Evolutionary conservation across 345 rosid genomes (phyloP), one percentile per base, ranked within the genome.

Genomic region (Kernera saxatilis): DNA sequence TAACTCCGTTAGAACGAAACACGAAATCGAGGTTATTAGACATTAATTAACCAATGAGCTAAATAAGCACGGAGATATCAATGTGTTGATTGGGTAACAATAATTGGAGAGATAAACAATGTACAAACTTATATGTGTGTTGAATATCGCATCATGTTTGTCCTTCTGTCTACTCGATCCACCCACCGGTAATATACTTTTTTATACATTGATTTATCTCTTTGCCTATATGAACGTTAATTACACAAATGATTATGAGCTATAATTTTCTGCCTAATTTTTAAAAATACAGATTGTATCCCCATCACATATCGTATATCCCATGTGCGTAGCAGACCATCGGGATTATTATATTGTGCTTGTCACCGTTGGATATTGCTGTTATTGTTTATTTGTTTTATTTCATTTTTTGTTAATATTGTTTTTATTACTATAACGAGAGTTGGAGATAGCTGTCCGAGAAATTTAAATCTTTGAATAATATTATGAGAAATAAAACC

Each of bases 381-480:
- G 67, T 39, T 39, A 17, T 54, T 52, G 23, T 51, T n/a, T 41
- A 5, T 17, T 30, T 19, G 4, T 44, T 32, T 45, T 46, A 3
- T 17, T 26, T 14, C 2, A 1, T 36, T 11, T 4, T 46, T 27
- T 64, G 41, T 17, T 32, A 4, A 21, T 33, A 21, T 9, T 8
- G 26, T 23, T 23, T 22, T 45, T 9, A 11, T 19, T 45, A 13
- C 26, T 53, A 23, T 17, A 50, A 22, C 56, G 54, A 35, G 70
- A 54, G 70, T 33, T 64, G 70, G 76, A 25, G 21, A 54, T 63
- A 72, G 77, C 64, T 72, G 77, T 64, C 77, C 11, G 35, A 41
- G 3, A 27, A 21, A 4, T 40, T 43, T 19, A 13, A 12, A 40
- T 49, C 18, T 15, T 61, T 39, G 19, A 30, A 30, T 39, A 40